Percentiles rank a stretch among this genome's conserved stretches.
These are phyloP conservation scores for Kuraishia floccosa DNA, from an alignment of 805 yeast genomes.

Conservation along the genomic window DNA sequence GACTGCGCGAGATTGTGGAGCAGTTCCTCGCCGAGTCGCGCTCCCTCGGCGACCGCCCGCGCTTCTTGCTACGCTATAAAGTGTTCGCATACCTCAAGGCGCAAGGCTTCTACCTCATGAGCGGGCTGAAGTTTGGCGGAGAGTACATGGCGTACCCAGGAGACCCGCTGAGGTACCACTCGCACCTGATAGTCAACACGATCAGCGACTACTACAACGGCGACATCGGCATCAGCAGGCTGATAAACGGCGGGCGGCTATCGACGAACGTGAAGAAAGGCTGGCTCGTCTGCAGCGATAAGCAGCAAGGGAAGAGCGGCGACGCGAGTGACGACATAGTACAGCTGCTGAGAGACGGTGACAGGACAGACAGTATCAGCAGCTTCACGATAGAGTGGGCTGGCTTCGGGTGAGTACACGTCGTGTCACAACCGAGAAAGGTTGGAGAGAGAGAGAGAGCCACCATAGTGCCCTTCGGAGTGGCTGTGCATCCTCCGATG, in stretches of 20 bases:
- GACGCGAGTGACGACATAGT: constrained; percentile 4
- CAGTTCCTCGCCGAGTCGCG: constrained; percentile 1
- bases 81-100: constrained; percentile 29
- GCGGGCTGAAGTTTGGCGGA: constrained; percentile 91
- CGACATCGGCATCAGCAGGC: constrained; percentile 40
- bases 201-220: constrained; percentile 31
- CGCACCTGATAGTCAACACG: constrained; percentile 65
- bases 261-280: constrained; percentile 89
- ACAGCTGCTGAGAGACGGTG: no score
- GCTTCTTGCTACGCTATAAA: constrained; percentile 11
- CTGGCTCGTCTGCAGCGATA: constrained; percentile 47
- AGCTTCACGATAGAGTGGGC: constrained; percentile 92
- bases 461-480: no score
- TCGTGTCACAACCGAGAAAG: no score
- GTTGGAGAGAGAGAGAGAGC: no score
- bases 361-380: no score
- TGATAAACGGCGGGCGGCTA: constrained; percentile 80
- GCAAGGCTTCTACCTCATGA: constrained; percentile 47
- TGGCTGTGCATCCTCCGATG: no score
- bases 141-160: constrained; percentile 88
- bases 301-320: constrained; percentile 5
- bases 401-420: constrained; percentile 86
- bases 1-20: constrained; percentile 5
- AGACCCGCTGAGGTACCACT: constrained; percentile 83
- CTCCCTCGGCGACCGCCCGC: neutral